A percentile compares a stretch with the other conserved stretches of the same genome.
phyloP scores from a whole-genome alignment of 179 eudicot species.

The Drosera spatulata region DNA sequence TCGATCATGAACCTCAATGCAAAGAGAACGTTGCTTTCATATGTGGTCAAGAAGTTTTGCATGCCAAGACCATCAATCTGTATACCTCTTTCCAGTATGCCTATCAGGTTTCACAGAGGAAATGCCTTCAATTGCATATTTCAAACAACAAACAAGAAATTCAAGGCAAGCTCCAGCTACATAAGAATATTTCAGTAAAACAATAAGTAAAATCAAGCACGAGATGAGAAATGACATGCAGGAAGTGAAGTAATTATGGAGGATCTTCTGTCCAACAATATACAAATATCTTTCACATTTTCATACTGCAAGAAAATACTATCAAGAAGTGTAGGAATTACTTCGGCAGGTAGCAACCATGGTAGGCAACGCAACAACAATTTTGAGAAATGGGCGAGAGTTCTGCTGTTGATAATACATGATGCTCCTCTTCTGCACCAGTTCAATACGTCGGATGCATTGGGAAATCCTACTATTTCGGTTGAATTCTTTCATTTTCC shows the following conservation, averaged over 20 bases:
- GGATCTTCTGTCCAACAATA: neutral
- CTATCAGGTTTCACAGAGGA: constrained; percentile 22
- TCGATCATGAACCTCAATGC: constrained; percentile 99
- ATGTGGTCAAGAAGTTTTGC: constrained; percentile 73
- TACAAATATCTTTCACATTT: neutral
- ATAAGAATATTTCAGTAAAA: neutral
- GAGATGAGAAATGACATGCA: neutral
- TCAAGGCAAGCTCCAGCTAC: neutral
- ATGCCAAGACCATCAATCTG: constrained; percentile 88
- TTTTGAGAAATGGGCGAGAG: constrained; percentile 75
- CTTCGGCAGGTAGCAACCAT: constrained; percentile 97
- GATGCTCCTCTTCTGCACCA: constrained; percentile 89
- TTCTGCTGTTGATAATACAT: constrained; percentile 88
- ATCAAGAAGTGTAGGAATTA: constrained; percentile 16
- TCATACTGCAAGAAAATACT: neutral
- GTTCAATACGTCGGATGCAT: constrained; percentile 58
- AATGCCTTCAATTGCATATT: neutral
- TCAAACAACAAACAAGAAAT: neutral
- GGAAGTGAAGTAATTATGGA: neutral
- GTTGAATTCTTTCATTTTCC: constrained; percentile 77
- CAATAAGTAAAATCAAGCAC: neutral
- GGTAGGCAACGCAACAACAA: constrained; percentile 84
- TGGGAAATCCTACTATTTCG: constrained; percentile 59
- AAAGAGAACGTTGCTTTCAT: constrained; percentile 88
- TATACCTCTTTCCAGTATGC: constrained; percentile 90